Conservation (phyloP, 352 stramenopile species). For the Pythium graminicola region DNA sequence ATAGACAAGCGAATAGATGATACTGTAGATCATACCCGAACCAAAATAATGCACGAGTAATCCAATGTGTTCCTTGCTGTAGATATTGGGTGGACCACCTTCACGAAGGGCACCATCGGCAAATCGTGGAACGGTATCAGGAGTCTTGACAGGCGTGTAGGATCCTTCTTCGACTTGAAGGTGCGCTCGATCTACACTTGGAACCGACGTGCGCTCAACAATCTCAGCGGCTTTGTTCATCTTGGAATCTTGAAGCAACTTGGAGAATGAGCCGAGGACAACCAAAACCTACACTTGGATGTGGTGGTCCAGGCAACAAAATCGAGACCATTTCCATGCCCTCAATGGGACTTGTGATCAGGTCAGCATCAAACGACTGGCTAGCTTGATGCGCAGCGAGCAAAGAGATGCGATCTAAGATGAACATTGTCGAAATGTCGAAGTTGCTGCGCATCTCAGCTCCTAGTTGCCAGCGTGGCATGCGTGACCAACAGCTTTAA, state of each 20-base stretch:
- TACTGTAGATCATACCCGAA: constrained; percentile 29
- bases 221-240: constrained; percentile 25
- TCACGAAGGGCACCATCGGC: constrained; percentile 26
- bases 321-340: not conserved
- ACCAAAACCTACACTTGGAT: constrained; percentile 18
- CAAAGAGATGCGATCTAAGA: not conserved
- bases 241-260: constrained; percentile 17
- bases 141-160: constrained; percentile 15
- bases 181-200: constrained; percentile 15
- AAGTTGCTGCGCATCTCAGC: constrained; percentile 14
- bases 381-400: not conserved
- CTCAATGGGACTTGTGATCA: not conserved
- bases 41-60: constrained; percentile 31
- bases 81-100: constrained; percentile 29
- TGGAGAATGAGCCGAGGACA: constrained; percentile 12
- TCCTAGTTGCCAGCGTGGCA: constrained; percentile 3
- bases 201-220: constrained; percentile 17
- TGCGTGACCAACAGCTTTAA: not conserved
- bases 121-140: constrained; percentile 2
- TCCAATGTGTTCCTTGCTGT: constrained; percentile 29
- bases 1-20: constrained; percentile 27
- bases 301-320: not conserved
- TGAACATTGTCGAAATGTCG: constrained; percentile 3
- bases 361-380: constrained; percentile 1
- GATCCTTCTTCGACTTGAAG: constrained; percentile 17